Conservation (phyloP, 805 yeast genomes). For the Barnettozyma sp. region DNA sequence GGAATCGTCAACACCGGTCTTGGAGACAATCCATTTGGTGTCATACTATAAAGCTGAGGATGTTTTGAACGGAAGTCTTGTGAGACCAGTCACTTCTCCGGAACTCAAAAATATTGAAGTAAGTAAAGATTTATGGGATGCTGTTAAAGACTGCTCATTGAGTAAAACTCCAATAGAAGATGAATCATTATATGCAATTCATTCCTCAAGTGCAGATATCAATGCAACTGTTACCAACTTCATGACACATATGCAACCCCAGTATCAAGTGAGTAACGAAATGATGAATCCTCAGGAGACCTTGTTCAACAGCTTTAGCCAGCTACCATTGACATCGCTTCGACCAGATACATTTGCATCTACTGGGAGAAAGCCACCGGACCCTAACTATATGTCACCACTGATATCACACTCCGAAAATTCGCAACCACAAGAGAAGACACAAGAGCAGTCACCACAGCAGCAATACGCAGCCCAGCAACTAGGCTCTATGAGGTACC, state of each 20-base stretch:
- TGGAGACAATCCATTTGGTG: slow-evolving; percentile 60
- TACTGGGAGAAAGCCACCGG: neutral
- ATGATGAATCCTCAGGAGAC: neutral
- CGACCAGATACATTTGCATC: slow-evolving; percentile 1
- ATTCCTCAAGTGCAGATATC: slow-evolving; percentile 25
- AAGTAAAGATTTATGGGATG: slow-evolving; percentile 42
- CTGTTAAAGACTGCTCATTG: slow-evolving; percentile 49
- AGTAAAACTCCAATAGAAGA: slow-evolving; percentile 47
- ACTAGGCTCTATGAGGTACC: no score
- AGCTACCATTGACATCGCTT: slow-evolving; percentile 1
- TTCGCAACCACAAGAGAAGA: neutral
- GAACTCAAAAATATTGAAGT: slow-evolving; percentile 43
- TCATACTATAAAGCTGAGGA: slow-evolving; percentile 76
- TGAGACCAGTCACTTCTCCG: slow-evolving; percentile 50
- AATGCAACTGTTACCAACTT: slow-evolving; percentile 14
- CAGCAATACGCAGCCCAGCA: no score
- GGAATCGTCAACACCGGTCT: slow-evolving; percentile 17
- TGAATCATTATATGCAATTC: slow-evolving; percentile 43
- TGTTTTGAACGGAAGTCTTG: slow-evolving; percentile 50
- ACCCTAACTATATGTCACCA: neutral
- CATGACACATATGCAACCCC: neutral
- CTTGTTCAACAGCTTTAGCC: neutral
- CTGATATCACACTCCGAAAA: neutral
- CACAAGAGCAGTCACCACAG: no score
- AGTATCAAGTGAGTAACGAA: neutral